Conservation (phyloP, 2,329 filamentous ascomycete species). For the Fusarium subglutinans region DNA sequence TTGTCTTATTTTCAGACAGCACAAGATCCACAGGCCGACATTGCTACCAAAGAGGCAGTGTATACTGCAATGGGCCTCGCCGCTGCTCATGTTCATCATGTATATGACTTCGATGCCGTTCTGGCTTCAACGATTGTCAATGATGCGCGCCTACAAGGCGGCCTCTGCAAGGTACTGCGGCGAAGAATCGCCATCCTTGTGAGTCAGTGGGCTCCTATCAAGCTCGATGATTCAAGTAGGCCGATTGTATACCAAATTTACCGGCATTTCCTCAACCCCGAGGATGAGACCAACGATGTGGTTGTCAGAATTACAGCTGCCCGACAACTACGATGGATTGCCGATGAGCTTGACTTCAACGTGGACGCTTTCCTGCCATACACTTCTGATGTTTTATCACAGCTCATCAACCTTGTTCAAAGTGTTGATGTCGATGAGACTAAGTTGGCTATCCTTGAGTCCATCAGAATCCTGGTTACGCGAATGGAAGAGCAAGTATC, state of each 20-base stretch:
- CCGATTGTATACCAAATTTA: constrained; percentile 88
- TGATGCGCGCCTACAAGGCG: constrained; percentile 75
- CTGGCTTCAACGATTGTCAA: constrained; percentile 77
- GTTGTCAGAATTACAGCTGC: constrained; percentile 93
- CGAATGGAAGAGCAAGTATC: constrained; percentile 79
- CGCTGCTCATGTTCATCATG: constrained; percentile 75
- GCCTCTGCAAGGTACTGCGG: constrained; percentile 80
- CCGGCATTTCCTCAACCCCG: constrained; percentile 81
- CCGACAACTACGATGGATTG: constrained; percentile 80
- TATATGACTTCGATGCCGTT: constrained; percentile 86
- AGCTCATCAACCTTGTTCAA: constrained; percentile 79
- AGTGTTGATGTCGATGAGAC: constrained; percentile 86
- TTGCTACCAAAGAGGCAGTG: constrained; percentile 90
- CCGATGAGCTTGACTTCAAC: constrained; percentile 86
- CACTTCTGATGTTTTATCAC: constrained; percentile 75
- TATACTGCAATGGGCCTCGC: constrained; percentile 93
- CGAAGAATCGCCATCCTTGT: constrained; percentile 89
- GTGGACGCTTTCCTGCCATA: constrained; percentile 79
- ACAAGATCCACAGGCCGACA: constrained; percentile 70
- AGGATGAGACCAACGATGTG: constrained; percentile 84
- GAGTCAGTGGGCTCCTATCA: constrained; percentile 87
- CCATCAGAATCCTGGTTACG: constrained; percentile 81
- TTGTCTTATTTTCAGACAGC: constrained; percentile 84
- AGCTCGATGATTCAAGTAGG: constrained; percentile 73
- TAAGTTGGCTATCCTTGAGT: constrained; percentile 89